Base-by-base conservation (phyloP, 228 moss, liverwort and hornwort species). In the Sphagnum magellanicum region DNA sequence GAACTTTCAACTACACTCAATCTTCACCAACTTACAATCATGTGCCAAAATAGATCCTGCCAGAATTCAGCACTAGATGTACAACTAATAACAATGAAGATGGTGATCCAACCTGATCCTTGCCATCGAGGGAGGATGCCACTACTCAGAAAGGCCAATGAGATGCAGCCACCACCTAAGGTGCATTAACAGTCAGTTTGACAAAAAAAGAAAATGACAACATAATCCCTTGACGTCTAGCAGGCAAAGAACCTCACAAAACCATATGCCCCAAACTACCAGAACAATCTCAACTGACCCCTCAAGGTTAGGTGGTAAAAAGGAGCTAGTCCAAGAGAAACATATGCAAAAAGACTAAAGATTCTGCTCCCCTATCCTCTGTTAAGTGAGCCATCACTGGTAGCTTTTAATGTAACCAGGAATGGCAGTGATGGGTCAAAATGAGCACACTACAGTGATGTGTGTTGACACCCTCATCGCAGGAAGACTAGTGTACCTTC, bases 401-500 rank as follows among this genome's bases (percentile, higher is more conserved):
- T 64, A 52, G 49, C 64, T 62, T 62, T 47, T 47, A 65, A 62
- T 72, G 50, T 57, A 67, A 63, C 57, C 49, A 49, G 8, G 60
- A 48, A 65, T 70, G 66, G 75, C 68, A 71, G 55, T 65, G 68
- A 73, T 55, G 66, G 79, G 60, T 78, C 67, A 58, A 67, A 63
- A 61, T 70, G 69, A 77, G 75, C 73, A 76, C 80, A 72, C 72
- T 76, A 74, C 51, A 71, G 73, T 78, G 64, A 81, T 67, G 83
- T 80, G 72, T 76, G 77, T 76, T 76, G 61, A 73, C 83, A 82
- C 72, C 83, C 84, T 78, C 73, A 82, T 68, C 68, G 64, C 75
- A 84, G 77, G 86, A 91, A 81, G 81, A 86, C 95, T 88, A 89
- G 77, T 81, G 91, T 95, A 95, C 95, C 95, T 95, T 92, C 87